Base-by-base conservation (phyloP, 116 monocot species). In the Iris pallida region DNA sequence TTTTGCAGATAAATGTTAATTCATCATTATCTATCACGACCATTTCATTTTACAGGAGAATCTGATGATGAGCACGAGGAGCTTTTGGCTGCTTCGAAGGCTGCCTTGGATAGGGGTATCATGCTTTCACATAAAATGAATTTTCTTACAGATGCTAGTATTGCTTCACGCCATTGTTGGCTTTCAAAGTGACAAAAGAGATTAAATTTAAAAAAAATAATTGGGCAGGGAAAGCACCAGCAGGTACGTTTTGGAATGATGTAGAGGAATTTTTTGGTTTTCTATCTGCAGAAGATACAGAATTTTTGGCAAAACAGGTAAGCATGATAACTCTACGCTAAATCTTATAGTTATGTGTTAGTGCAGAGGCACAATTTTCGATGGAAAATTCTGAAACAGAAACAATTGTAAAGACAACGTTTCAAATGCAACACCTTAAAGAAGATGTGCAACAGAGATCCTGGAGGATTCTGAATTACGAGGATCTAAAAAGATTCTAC, bases 81-180 rank as follows among this genome's bases (percentile, higher is more conserved):
- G 61, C 73, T 86, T 66, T 68, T 79, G 55, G 79, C 82, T 70
- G 82, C 86, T 62, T 82, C 82, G 68, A 86, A 76, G 69, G 70
- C 76, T 76, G 82, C 79, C 58, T 6, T 82, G 43, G 53, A 68
- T 67, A 53, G 81, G 71, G 66, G 86, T 86, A 81, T 52, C 40
- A 43, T 45, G 10, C 47, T 56, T 72, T 20, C n/a, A 60, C 57
- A 61, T 59, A 8, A 71, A 14, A 49, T 51, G 64, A 14, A 45
- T 20, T 40, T 70, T 45, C 40, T 71, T 57, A 42, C 12, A 16
- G 8, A 63, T 71, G 15, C 47, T 43, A 16, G 10, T 41, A 11
- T 52, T 0, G 12, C 30, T 45, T 60, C 12, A 15, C 16, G 19
- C 64, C 56, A 46, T 57, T 63, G 8, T 17, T 9, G 48, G 19